Base-by-base conservation (phyloP, 2,329 filamentous ascomycete genomes). In the Emericellopsis atlantica region DNA sequence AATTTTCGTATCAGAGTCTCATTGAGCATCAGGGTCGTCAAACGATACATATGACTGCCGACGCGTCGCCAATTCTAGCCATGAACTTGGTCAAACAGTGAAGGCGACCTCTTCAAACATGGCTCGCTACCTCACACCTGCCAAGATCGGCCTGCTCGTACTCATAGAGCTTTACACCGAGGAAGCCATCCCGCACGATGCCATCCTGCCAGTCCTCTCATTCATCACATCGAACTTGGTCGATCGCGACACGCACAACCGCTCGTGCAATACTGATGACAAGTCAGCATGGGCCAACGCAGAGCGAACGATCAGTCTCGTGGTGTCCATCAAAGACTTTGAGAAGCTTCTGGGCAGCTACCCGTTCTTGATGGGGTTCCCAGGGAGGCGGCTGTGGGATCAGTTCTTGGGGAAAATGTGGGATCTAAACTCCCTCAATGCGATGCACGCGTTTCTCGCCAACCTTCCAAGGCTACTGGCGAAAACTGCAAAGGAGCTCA, bases 371-470 rank as follows among this genome's bases (percentile, higher is more conserved):
- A 64, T 67, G 50, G 69, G 70, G 32, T 64, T 86, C 43, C 83
- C 87, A 0, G 87, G 87, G 3, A 74, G 84, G 37, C 81, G 75
- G n/a, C 63, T 95, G n/a, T 92, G 89, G 78, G 88, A 96, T 54
- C 66, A 83, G 2, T 85, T 95, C 43, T 70, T 96, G 11, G 74
- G 76, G 42, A 81, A 79, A 46, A 65, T 96, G 21, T 96, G 92
- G 90, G 70, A 72, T 14, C 76, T 96, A 48, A 79, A 89, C 54
- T 90, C 83, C 16, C 72, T 93, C 10, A 77, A 96, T 60, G 76
- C 79, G 0, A 63, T 96, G n/a, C 78, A 89, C 52, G 66, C 69
- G 2, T 90, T 94, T 57, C 85, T 94, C 53, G 70, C 73, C 24
- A 64, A 65, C 18, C 67, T 83, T 14, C 60, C 66, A 5, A 58